Base-by-base conservation (phyloP, 805 yeast species). In the Candida berthetii region DNA sequence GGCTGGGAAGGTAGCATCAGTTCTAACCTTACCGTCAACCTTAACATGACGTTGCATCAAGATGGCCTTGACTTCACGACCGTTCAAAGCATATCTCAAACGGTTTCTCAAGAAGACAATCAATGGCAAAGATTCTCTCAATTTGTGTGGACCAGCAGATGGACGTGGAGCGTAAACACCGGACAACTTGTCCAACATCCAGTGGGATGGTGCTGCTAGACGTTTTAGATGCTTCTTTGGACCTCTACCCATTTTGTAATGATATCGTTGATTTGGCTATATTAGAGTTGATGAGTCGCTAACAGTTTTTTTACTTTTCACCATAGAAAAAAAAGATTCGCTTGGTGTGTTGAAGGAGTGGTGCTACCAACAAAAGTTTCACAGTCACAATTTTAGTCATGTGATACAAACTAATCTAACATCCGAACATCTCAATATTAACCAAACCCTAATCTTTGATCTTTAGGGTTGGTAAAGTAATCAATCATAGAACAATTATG, bases 121-220 rank as follows among this genome's bases (percentile, higher is more conserved):
- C 74, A 90, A 83, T 69, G 98, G 98, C 68, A 90, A 84, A 52
- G 96, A 90, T 79, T 90, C 98, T 74, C 97, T 84, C 71, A 90
- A 82, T 77, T 91, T 93, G 82, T 91, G 99, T 71, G 99, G 99
- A 80, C 99, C 99, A 62, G 96, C 84, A 54, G 97, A 89, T 69
- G 98, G 96, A 80, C 98, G 89, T 79, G 99, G 99, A 55, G 99
- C 99, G 73, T 93, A 93, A 68, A 87, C 80, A 72, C 99, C 99
- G 69, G 97, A 86, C 78, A 93, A 81, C 80, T 93, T 93, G 95
- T 95, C 99, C 80, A 93, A 87, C 95, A 93, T 86, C 99, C 99
- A 93, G 85, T 93, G 99, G 80, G 90, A 85, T 82, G 99, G 99
- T 73, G 99, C 99, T 73, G 98, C 96, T 76, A 91, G 85, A 85